Percentiles rank a stretch among this genome's conserved stretches.
phyloP scores from a whole-genome alignment of 257 asterid genomes.

The Rubia yunnanensis region DNA sequence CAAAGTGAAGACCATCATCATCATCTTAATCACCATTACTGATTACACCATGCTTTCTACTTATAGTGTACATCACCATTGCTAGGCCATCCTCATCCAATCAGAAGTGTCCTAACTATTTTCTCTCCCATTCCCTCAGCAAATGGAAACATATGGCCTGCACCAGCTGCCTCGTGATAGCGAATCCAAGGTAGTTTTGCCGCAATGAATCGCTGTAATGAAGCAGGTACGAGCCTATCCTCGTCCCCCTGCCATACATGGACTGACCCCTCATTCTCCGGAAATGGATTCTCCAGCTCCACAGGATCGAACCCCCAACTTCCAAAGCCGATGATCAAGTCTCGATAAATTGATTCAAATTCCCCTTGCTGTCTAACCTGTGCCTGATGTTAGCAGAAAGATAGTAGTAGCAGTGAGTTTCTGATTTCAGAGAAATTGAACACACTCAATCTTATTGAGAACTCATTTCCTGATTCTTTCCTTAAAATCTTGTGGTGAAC shows the following conservation, averaged over 20 bases:
- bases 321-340: slow-evolving; percentile 58
- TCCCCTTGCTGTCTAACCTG: slow-evolving; percentile 66
- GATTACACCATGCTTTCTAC: too few relatives aligned
- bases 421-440: neutral
- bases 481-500: neutral
- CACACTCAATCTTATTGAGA: too few relatives aligned
- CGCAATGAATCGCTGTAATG: slow-evolving; percentile 56
- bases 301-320: slow-evolving; percentile 75
- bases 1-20: too few relatives aligned
- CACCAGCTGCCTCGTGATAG: slow-evolving; percentile 69
- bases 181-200: slow-evolving; percentile 64
- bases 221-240: slow-evolving; percentile 51
- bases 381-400: slow-evolving; percentile 22
- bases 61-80: too few relatives aligned
- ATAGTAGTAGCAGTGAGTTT: neutral
- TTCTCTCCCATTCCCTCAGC: slow-evolving; percentile 46
- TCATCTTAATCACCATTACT: too few relatives aligned
- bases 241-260: slow-evolving; percentile 94
- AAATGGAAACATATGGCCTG: slow-evolving; percentile 65
- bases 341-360: slow-evolving; percentile 58
- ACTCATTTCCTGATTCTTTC: slow-evolving; percentile 1
- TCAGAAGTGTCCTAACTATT: slow-evolving; percentile 42
- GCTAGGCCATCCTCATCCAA: slow-evolving; percentile 17
- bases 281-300: slow-evolving; percentile 52
- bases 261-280: slow-evolving; percentile 45